Conservation (phyloP, 2,329 filamentous ascomycete genomes). For the Zarea fungicola region DNA sequence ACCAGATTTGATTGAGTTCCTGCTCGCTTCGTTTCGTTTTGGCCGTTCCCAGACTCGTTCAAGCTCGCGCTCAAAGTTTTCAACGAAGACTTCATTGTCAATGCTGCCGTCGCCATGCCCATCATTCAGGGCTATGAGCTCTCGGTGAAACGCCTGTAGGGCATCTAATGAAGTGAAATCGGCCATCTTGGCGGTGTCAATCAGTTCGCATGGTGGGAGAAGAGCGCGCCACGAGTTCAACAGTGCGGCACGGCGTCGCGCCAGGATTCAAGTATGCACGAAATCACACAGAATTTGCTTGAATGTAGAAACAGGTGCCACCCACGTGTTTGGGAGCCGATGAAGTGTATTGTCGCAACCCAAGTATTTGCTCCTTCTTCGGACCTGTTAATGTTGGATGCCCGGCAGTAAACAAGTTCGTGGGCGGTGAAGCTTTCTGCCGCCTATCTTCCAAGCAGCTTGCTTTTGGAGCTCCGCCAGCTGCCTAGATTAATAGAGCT, state of each 20-base stretch:
- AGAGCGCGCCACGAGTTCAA: conserved; percentile 7
- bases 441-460: conserved; percentile 9
- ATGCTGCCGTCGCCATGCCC: conserved; percentile 58
- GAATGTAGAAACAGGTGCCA: not conserved
- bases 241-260: not conserved
- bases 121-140: conserved; percentile 72
- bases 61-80: conserved; percentile 66
- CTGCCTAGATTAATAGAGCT: no score
- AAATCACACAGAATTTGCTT: not conserved
- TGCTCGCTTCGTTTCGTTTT: conserved; percentile 67
- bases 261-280: not conserved
- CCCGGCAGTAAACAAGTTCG: conserved; percentile 20
- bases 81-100: conserved; percentile 63
- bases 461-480: conserved; percentile 1
- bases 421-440: conserved; percentile 33
- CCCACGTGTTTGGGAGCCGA: not conserved
- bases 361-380: not conserved
- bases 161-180: conserved; percentile 67
- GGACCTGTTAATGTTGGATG: conserved; percentile 2
- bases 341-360: not conserved
- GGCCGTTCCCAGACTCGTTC: conserved; percentile 71
- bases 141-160: conserved; percentile 79
- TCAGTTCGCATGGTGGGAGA: conserved; percentile 42
- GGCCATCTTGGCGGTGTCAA: conserved; percentile 54
- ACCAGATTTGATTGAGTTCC: conserved; percentile 66